Evolutionary conservation across 352 stramenopile species (phyloP).

Genomic region (Bremia lactucae): DNA sequence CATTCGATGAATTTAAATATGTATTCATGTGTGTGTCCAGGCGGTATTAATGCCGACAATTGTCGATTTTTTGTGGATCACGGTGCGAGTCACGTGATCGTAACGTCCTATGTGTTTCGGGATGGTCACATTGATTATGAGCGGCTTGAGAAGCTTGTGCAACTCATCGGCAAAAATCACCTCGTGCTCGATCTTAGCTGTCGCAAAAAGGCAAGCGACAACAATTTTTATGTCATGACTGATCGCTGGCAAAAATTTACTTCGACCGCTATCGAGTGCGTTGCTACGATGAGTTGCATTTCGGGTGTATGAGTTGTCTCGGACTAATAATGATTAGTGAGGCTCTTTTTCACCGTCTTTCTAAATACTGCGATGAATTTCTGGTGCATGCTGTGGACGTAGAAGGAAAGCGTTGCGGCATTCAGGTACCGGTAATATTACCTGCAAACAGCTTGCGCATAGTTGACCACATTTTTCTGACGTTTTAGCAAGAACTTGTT

Average conservation of each 20-base stretch:
- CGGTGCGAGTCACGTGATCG: conserved; percentile 96
- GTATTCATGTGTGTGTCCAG: conserved; percentile 14
- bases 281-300: background rate
- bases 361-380: conserved; percentile 94
- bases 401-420: conserved; percentile 92
- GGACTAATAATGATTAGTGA: conserved; percentile 42
- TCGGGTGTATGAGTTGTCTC: too few relatives aligned
- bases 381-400: conserved; percentile 97
- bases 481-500: conserved; percentile 91
- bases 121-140: conserved; percentile 86
- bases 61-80: conserved; percentile 89
- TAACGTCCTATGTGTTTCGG: conserved; percentile 95
- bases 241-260: conserved; percentile 97
- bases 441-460: too few relatives aligned
- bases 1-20: background rate
- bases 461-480: too few relatives aligned
- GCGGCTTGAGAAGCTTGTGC: conserved; percentile 50
- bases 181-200: conserved; percentile 94
- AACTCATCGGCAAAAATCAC: conserved; percentile 66
- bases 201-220: conserved; percentile 77
- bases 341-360: conserved; percentile 81
- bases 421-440: too few relatives aligned
- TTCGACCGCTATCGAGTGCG: conserved; percentile 81
- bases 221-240: conserved; percentile 92
- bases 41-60: conserved; percentile 89